phyloP scores from a whole-genome alignment of 2,329 filamentous ascomycete genomes.

The Waltergamsia citrina region DNA sequence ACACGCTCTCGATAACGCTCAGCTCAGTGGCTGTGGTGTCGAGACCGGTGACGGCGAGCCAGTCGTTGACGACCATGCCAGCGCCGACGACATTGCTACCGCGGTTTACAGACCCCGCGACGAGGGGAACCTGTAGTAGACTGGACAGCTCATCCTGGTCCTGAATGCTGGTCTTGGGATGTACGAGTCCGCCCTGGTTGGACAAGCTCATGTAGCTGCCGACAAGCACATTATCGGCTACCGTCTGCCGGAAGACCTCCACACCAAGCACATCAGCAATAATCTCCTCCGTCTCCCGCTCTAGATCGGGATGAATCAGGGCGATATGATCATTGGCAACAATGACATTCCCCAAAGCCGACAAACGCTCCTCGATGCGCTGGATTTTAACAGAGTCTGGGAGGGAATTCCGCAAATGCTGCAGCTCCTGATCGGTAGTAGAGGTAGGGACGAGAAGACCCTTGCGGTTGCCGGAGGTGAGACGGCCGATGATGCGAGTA shows the following conservation, averaged over 20 bases:
- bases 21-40: constrained; percentile 97
- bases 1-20: constrained; percentile 92
- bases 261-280: constrained; percentile 89
- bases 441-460: constrained; percentile 92
- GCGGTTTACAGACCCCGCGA: constrained; percentile 88
- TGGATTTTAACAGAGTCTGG: constrained; percentile 90
- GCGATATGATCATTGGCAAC: constrained; percentile 95
- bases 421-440: constrained; percentile 95
- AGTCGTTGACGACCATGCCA: constrained; percentile 57
- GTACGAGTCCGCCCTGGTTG: constrained; percentile 93
- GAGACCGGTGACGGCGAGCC: constrained; percentile 87
- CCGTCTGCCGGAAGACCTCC: constrained; percentile 87
- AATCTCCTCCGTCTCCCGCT: constrained; percentile 97
- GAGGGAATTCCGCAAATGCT: constrained; percentile 91
- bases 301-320: constrained; percentile 89
- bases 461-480: constrained; percentile 95
- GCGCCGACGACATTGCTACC: constrained; percentile 93
- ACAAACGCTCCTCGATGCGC: constrained; percentile 93
- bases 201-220: constrained; percentile 94
- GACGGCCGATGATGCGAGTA: constrained; percentile 87
- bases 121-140: constrained; percentile 88
- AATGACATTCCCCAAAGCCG: constrained; percentile 93
- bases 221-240: constrained; percentile 93
- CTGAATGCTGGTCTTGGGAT: constrained; percentile 93
- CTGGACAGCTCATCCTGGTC: constrained; percentile 96